Percentiles rank a stretch among this genome's conserved stretches.
phyloP scores from a whole-genome alignment of 192 early-diverging fungal genomes.

The Rhizophagus clarus region DNA sequence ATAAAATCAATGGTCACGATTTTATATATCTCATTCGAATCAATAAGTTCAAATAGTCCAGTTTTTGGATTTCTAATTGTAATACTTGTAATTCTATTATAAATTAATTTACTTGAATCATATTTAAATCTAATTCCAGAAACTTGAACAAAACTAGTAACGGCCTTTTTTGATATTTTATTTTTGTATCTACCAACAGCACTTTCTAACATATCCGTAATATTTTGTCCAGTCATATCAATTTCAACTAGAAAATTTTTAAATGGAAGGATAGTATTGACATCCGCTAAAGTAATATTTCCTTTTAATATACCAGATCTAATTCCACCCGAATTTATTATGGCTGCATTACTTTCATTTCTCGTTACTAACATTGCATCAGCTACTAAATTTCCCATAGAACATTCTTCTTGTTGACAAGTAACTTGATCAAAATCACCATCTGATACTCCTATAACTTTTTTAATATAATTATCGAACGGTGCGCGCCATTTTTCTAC shows the following conservation, averaged over 20 bases:
- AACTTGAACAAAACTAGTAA: constrained; percentile 60
- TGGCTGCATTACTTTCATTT: constrained; percentile 32
- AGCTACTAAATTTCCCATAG: constrained; percentile 66
- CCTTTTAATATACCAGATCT: constrained; percentile 56
- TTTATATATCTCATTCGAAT: constrained; percentile 47
- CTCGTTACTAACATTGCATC: constrained; percentile 62
- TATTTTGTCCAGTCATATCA: constrained; percentile 51
- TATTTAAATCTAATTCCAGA: constrained; percentile 57
- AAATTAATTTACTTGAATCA: constrained; percentile 34
- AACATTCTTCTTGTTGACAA: constrained; percentile 55
- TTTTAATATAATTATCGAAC: constrained; percentile 48
- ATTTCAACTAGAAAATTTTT: constrained; percentile 57
- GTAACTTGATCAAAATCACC: constrained; percentile 43
- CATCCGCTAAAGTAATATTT: constrained; percentile 56
- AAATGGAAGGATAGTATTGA: constrained; percentile 66
- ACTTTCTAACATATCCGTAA: constrained; percentile 55
- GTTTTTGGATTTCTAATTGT: constrained; percentile 31
- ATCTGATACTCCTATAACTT: constrained; percentile 47
- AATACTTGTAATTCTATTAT: constrained; percentile 13
- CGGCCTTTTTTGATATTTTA: constrained; percentile 35
- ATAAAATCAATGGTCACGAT: constrained; percentile 63
- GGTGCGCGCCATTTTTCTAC: constrained; percentile 49
- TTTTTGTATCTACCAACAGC: constrained; percentile 37
- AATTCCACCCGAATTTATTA: constrained; percentile 68
- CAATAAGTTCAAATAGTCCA: constrained; percentile 46